Evolutionary conservation across 768 basidiomycete genomes (phyloP).

Genomic region (Phaeotremella skinneri): DNA sequence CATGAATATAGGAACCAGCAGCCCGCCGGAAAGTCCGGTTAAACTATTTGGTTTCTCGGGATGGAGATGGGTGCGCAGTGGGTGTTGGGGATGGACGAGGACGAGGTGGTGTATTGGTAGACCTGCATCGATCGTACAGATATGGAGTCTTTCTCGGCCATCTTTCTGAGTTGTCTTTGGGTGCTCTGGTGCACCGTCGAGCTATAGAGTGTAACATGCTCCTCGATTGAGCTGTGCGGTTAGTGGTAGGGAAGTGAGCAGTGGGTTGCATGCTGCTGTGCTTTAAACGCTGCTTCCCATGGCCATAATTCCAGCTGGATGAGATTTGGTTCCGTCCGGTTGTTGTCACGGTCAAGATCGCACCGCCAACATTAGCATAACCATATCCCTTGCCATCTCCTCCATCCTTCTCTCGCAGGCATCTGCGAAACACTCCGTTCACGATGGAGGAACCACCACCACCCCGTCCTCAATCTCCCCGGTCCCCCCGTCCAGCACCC

Average conservation of each 20-base stretch:
- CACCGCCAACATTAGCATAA: too few species aligned
- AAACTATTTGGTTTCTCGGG: slow-evolving; percentile 21
- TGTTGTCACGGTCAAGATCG: too few species aligned
- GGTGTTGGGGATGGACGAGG: slow-evolving; percentile 4
- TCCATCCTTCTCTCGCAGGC: background rate
- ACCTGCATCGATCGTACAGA: slow-evolving; percentile 1
- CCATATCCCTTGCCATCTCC: too few species aligned
- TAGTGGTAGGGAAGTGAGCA: too few species aligned
- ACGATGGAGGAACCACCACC: background rate
- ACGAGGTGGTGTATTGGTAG: slow-evolving; percentile 6
- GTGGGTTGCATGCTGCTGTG: too few species aligned
- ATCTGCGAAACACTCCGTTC: too few species aligned
- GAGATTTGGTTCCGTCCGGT: too few species aligned
- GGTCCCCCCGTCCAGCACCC: slow-evolving; percentile 7
- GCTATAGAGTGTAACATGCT: too few species aligned
- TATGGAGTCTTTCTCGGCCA: slow-evolving; percentile 11
- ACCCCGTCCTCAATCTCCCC: slow-evolving; percentile 11
- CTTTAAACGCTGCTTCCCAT: too few species aligned
- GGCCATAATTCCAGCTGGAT: too few species aligned
- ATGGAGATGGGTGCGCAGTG: background rate
- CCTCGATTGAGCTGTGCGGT: too few species aligned
- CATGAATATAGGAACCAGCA: slow-evolving; percentile 46
- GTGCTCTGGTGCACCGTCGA: background rate
- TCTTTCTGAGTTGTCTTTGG: background rate
- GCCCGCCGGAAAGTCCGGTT: slow-evolving; percentile 52